Evolutionary conservation across 257 asterid species (phyloP).

Genomic region (Pogostemon cablin): DNA sequence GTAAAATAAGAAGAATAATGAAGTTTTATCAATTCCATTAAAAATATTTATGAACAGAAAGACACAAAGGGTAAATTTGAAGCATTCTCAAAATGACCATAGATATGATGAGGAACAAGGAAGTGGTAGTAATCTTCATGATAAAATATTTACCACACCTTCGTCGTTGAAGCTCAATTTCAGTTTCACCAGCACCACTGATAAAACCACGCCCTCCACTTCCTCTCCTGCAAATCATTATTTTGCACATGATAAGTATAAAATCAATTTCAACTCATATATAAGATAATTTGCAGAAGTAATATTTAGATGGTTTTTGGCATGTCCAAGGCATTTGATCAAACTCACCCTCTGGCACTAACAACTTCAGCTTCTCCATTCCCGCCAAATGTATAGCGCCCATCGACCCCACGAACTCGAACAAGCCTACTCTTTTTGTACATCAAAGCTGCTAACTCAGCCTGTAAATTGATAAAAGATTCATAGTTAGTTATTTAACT

Average conservation of each 20-base stretch:
- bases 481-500: conserved; percentile 4
- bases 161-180: conserved; percentile 94
- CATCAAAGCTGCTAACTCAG: conserved; percentile 96
- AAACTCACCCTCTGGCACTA: conserved; percentile 93
- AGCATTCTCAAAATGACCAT: conserved; percentile 25
- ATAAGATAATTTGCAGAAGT: conserved; percentile 7
- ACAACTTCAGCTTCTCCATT: conserved; percentile 91
- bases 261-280: conserved; percentile 6
- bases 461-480: conserved; percentile 46
- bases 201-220: conserved; percentile 98
- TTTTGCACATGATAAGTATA: conserved; percentile 31
- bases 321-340: conserved; percentile 17
- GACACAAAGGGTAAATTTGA: conserved; percentile 1
- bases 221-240: conserved; percentile 84
- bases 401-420: conserved; percentile 82
- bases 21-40: not conserved
- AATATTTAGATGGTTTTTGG: conserved; percentile 8
- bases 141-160: conserved; percentile 53
- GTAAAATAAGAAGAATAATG: conserved; percentile 14
- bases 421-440: conserved; percentile 94
- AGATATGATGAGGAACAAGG: not conserved
- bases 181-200: conserved; percentile 99
- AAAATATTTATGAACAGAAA: not conserved
- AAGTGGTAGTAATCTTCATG: conserved; percentile 23
- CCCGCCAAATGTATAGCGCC: conserved; percentile 81